Percentiles rank a stretch among this genome's conserved stretches.
Conservation (phyloP, 2,329 filamentous ascomycete genomes). For the Stemphylium vesicarium region DNA sequence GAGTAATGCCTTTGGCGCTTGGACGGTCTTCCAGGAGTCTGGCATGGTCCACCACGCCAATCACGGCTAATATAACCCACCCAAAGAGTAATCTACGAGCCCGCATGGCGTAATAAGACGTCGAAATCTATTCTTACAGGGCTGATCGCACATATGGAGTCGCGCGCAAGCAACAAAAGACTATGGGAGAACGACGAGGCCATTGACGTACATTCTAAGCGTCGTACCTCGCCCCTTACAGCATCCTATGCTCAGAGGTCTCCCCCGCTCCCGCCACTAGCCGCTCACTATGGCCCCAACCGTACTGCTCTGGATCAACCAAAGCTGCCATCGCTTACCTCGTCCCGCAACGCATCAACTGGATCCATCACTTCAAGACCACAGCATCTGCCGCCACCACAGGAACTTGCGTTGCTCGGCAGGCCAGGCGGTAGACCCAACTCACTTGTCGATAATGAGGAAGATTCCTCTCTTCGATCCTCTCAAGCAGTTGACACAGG, state of each 20-base stretch:
- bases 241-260: conserved; percentile 15
- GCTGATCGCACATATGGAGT: conserved; percentile 38
- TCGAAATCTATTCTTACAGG: conserved; percentile 22
- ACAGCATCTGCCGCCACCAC: conserved; percentile 10
- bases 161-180: conserved; percentile 37
- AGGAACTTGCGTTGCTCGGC: conserved; percentile 7
- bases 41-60: conserved; percentile 12
- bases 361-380: conserved; percentile 11
- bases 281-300: conserved; percentile 33
- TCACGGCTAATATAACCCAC: conserved; percentile 20
- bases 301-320: conserved; percentile 23
- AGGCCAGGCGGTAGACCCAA: conserved; percentile 26
- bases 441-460: conserved; percentile 30
- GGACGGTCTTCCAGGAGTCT: conserved; percentile 11
- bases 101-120: conserved; percentile 35
- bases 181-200: conserved; percentile 38
- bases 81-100: conserved; percentile 5
- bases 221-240: conserved; percentile 22
- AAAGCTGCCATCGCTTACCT: conserved; percentile 33
- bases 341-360: conserved; percentile 25
- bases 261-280: conserved; percentile 38
- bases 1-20: conserved; percentile 34
- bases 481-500: conserved; percentile 19
- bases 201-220: conserved; percentile 22
- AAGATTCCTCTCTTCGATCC: conserved; percentile 19